These are phyloP conservation scores for Cryptococcus amylolentus DNA, from an alignment of 1,284 basidiomycete species.

Conservation along the genomic window DNA sequence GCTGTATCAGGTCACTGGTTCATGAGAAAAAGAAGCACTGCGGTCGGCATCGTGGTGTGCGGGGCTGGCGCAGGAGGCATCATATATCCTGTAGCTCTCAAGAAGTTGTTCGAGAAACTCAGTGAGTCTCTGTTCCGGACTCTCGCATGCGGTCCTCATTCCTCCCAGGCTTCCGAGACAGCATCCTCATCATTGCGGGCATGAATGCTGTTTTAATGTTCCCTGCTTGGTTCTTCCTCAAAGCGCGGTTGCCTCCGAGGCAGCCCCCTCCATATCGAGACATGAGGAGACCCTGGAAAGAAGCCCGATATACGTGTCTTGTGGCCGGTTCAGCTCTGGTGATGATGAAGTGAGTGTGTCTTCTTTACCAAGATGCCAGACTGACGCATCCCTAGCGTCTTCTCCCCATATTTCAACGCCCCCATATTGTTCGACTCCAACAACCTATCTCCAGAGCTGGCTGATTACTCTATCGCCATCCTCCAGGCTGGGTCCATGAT, in stretches of 20 bases:
- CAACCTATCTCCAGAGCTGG: slow-evolving; percentile 16
- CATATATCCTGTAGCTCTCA: slow-evolving; percentile 43
- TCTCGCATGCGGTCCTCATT: neutral
- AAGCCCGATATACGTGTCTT: slow-evolving; percentile 27
- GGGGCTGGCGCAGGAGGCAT: slow-evolving; percentile 44
- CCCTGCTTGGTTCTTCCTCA: slow-evolving; percentile 39
- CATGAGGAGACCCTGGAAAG: slow-evolving; percentile 34
- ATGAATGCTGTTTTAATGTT: slow-evolving; percentile 41
- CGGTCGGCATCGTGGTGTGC: slow-evolving; percentile 39
- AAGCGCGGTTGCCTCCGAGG: slow-evolving; percentile 38
- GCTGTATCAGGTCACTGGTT: slow-evolving; percentile 48
- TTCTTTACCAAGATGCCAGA: neutral
- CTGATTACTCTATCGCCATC: slow-evolving; percentile 39
- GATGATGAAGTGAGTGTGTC: slow-evolving; percentile 30
- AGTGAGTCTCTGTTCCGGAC: slow-evolving; percentile 20
- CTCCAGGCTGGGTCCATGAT: slow-evolving; percentile 39
- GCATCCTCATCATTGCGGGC: slow-evolving; percentile 41
- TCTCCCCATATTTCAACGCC: slow-evolving; percentile 38
- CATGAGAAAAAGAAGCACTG: slow-evolving; percentile 32
- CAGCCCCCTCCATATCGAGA: slow-evolving; percentile 31
- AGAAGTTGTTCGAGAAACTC: slow-evolving; percentile 29
- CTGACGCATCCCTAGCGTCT: slow-evolving; percentile 20
- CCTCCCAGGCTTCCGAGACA: slow-evolving; percentile 35
- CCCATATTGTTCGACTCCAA: slow-evolving; percentile 27
- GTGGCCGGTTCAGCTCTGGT: slow-evolving; percentile 27